phyloP scores from a whole-genome alignment of 441 rosid species.

The Pelargonium cotyledonis region DNA sequence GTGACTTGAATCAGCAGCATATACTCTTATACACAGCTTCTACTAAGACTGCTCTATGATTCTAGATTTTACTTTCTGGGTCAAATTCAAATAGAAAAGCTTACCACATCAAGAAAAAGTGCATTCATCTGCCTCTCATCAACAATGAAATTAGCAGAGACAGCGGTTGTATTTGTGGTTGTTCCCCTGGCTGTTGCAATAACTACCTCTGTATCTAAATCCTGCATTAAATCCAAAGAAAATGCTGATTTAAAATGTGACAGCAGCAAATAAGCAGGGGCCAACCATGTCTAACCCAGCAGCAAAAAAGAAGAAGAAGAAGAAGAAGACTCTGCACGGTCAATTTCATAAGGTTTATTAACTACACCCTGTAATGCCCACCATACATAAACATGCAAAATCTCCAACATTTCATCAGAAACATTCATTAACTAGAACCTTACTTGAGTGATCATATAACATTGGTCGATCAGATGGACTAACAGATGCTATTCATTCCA shows the following conservation, averaged over 20 bases:
- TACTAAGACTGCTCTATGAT: not conserved
- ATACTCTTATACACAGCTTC: not conserved
- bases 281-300: not conserved
- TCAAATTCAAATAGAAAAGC: conserved; percentile 14
- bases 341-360: not conserved
- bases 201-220: conserved; percentile 76
- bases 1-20: not conserved
- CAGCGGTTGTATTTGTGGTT: conserved; percentile 59
- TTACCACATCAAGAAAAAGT: conserved; percentile 91
- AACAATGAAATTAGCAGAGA: conserved; percentile 75
- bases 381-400: not conserved
- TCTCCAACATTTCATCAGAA: not conserved
- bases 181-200: conserved; percentile 79
- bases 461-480: not conserved
- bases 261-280: not conserved
- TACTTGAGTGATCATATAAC: not conserved
- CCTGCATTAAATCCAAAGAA: conserved; percentile 37
- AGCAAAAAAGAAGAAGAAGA: not conserved
- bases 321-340: not conserved
- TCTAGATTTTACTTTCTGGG: not conserved
- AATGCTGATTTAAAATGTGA: not conserved
- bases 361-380: not conserved
- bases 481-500: not conserved
- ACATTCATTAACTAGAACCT: not conserved
- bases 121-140: conserved; percentile 99